phyloP scores from a whole-genome alignment of 495 filamentous ascomycete genomes.

The Venustampulla echinocandica region DNA sequence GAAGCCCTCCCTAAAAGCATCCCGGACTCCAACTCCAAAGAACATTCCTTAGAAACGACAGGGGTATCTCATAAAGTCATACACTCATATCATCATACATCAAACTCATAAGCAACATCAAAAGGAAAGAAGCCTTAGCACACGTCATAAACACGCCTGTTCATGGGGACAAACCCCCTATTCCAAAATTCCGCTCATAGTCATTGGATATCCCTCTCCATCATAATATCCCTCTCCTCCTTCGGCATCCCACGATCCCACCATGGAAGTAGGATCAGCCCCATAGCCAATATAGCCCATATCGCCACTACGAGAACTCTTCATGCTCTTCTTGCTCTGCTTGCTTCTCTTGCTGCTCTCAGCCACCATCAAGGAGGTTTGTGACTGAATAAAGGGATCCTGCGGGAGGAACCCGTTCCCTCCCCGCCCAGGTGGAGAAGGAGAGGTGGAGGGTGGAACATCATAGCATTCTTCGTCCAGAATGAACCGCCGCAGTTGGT shows the following conservation, averaged over 20 bases:
- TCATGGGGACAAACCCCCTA: no score
- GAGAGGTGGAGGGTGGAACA: neutral
- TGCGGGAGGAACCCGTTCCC: constrained; percentile 3
- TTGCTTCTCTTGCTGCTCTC: constrained; percentile 1
- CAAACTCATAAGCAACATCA: no score
- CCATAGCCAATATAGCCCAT: neutral
- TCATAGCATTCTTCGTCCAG: constrained; percentile 1
- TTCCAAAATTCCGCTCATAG: constrained; percentile 11
- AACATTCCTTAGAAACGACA: no score
- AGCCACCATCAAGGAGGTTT: neutral
- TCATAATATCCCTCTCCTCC: neutral
- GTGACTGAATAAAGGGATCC: constrained; percentile 7
- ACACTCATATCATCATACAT: no score
- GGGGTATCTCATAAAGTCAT: no score
- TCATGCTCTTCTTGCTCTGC: constrained; percentile 4
- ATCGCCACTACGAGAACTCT: constrained; percentile 9
- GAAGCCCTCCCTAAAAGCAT: no score
- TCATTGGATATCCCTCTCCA: constrained; percentile 5
- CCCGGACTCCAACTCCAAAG: no score
- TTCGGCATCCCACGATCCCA: constrained; percentile 8
- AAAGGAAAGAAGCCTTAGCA: no score
- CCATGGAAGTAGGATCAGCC: neutral
- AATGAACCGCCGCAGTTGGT: constrained; percentile 10
- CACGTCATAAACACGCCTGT: no score
- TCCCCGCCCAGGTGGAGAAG: neutral